Evolutionary conservation across 805 yeast genomes (phyloP).

Genomic region (Metschnikowia santaceciliae): DNA sequence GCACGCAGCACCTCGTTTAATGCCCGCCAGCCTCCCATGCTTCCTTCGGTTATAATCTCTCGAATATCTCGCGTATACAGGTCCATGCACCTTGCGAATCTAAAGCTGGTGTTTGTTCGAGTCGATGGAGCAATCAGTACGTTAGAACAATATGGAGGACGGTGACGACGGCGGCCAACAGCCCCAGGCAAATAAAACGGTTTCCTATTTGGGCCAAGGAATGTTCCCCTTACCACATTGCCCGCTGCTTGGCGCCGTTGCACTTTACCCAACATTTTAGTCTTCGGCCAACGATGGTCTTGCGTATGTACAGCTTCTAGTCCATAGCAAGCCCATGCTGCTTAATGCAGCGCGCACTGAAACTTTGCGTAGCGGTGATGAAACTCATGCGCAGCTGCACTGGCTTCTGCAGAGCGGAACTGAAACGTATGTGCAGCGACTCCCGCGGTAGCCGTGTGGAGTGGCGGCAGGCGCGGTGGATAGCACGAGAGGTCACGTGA

Average conservation of each 20-base stretch:
- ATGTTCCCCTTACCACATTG: neutral
- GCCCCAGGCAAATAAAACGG: too few relatives aligned
- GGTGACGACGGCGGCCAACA: neutral
- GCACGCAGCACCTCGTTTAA: neutral
- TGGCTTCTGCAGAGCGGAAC: too few relatives aligned
- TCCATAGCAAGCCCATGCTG: neutral
- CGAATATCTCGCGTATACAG: conserved; percentile 3
- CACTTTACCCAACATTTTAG: neutral
- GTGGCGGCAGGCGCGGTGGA: too few relatives aligned
- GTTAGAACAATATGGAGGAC: too few relatives aligned
- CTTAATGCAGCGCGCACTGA: neutral
- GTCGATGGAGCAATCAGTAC: too few relatives aligned
- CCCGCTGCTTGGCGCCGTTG: conserved; percentile 1
- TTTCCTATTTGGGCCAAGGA: neutral
- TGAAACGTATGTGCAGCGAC: too few relatives aligned
- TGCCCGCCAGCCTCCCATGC: neutral
- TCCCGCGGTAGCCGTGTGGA: too few relatives aligned
- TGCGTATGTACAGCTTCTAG: neutral
- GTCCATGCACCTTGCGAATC: neutral
- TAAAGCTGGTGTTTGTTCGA: neutral
- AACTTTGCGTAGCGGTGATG: neutral
- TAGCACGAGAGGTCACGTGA: too few relatives aligned
- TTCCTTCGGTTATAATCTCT: conserved; percentile 1
- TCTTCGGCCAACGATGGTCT: conserved; percentile 1
- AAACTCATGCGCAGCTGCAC: neutral